Evolutionary conservation across 2,329 filamentous ascomycete genomes (phyloP).

Genomic region (Ophiostoma triangulosporum): DNA sequence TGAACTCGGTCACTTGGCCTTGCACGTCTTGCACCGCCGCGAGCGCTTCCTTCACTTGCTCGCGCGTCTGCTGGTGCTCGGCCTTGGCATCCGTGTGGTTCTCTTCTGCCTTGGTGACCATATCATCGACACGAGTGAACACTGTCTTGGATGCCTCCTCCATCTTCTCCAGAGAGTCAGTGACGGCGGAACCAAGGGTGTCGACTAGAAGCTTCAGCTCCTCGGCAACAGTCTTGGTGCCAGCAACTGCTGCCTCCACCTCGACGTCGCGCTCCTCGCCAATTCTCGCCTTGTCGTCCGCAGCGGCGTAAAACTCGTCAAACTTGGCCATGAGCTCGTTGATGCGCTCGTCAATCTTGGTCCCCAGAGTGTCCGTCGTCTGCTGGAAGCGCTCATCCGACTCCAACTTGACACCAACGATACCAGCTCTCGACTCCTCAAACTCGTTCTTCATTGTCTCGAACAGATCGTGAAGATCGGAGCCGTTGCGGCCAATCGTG

Average conservation of each 20-base stretch:
- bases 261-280: slow-evolving; percentile 60
- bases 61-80: slow-evolving; percentile 71
- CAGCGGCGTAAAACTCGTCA: slow-evolving; percentile 63
- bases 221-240: slow-evolving; percentile 68
- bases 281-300: slow-evolving; percentile 60
- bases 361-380: slow-evolving; percentile 37
- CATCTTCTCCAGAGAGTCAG: slow-evolving; percentile 75
- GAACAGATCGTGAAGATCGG: slow-evolving; percentile 58
- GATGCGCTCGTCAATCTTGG: slow-evolving; percentile 52
- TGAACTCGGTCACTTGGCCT: slow-evolving; percentile 64
- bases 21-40: slow-evolving; percentile 63
- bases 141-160: slow-evolving; percentile 78
- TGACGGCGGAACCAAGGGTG: slow-evolving; percentile 66
- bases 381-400: slow-evolving; percentile 62
- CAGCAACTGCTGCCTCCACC: slow-evolving; percentile 59
- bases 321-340: slow-evolving; percentile 74
- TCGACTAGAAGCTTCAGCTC: slow-evolving; percentile 80
- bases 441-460: slow-evolving; percentile 75
- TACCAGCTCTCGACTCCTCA: slow-evolving; percentile 68
- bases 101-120: slow-evolving; percentile 63
- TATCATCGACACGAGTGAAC: slow-evolving; percentile 68
- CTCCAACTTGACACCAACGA: slow-evolving; percentile 70
- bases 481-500: slow-evolving; percentile 42
- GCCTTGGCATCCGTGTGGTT: slow-evolving; percentile 57
- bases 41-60: slow-evolving; percentile 64